Base-by-base conservation (phyloP, 139 green algal genomes). In the Volvox africanus region DNA sequence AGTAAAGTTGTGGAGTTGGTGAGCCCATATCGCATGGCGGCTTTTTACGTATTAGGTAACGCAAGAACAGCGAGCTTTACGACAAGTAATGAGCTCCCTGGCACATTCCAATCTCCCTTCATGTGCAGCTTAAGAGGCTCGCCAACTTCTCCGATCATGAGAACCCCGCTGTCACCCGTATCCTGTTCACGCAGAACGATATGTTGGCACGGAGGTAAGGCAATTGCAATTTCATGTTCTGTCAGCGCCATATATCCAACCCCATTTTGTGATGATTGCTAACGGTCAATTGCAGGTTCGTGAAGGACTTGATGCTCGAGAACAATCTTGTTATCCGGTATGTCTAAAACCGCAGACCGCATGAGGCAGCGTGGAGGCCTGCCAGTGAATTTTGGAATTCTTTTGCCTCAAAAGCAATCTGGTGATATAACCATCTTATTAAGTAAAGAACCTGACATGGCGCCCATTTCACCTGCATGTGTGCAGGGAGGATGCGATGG, bases 101-200 rank as follows among this genome's bases (percentile, higher is more conserved):
- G 32, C 76, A 30, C 21, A 1, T 61, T 82, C 14, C 71, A n/a
- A n/a, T 30, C 20, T 33, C 32, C 61, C 9, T n/a, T n/a, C n/a
- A n/a, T 11, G 26, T 62, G 80, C 93, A 99, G 96, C 89, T 99
- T 2, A 88, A 95, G 1, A 80, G 97, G 12, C 93, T 99, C 28
- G 95, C 97, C 0, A 94, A 79, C 11, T 95, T 98, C 68, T 96
- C 94, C n/a, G 97, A 98, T 61, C 89, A 98, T 62, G 95, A 96
- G 0, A 93, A 95, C 50, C 98, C 97, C 24, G 96, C 97, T n/a
- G 97, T 99, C 24, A 99, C 98, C 0, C 91, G 98, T 2, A 92
- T 99, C 16, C 88, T 99, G 1, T 99, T 99, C 92, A 99, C 98
- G 0, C 75, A 93, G 0, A 96, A 95, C 16, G 98, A 99, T 92